Percentiles rank a stretch among this genome's conserved stretches.
These are phyloP conservation scores for Trypanosomatidae sp. DNA, from an alignment of 208 protist species.

Conservation along the genomic window DNA sequence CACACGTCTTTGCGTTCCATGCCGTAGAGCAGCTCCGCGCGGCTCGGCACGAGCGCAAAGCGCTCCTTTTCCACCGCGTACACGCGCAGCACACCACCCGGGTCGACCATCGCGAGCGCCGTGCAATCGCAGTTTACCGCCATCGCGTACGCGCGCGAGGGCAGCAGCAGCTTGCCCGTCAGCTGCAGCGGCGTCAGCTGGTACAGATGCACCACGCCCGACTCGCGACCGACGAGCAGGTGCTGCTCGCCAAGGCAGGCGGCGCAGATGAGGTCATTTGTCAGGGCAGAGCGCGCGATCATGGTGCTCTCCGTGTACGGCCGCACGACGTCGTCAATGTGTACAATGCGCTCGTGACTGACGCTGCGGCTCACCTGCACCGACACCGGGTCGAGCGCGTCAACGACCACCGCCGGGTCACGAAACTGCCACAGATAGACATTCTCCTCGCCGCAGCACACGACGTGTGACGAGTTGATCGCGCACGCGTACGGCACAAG, in stretches of 20 bases:
- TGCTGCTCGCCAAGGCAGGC: conserved; percentile 67
- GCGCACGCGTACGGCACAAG: conserved; percentile 77
- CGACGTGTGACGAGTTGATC: conserved; percentile 89
- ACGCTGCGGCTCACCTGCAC: conserved; percentile 64
- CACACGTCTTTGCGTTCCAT: conserved; percentile 94
- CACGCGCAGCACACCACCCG: conserved; percentile 66
- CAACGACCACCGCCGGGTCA: conserved; percentile 50
- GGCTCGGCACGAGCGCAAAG: conserved; percentile 47
- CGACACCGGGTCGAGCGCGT: conserved; percentile 72
- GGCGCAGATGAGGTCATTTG: conserved; percentile 88
- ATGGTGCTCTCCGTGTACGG: conserved; percentile 30
- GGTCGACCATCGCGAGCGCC: conserved; percentile 82
- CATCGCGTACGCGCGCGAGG: conserved; percentile 71
- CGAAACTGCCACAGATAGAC: conserved; percentile 95
- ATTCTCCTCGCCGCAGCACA: conserved; percentile 83
- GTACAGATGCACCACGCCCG: conserved; percentile 82
- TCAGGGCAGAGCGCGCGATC: conserved; percentile 50
- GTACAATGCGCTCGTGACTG: conserved; percentile 69
- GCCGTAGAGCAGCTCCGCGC: conserved; percentile 26
- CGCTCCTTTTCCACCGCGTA: conserved; percentile 39
- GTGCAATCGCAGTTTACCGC: conserved; percentile 87
- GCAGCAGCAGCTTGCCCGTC: conserved; percentile 62
- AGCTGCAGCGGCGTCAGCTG: conserved; percentile 73
- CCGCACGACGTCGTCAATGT: conserved; percentile 88
- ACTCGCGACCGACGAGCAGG: conserved; percentile 85